Conservation (phyloP, 257 asterid species). For the Nicotiana attenuata region DNA sequence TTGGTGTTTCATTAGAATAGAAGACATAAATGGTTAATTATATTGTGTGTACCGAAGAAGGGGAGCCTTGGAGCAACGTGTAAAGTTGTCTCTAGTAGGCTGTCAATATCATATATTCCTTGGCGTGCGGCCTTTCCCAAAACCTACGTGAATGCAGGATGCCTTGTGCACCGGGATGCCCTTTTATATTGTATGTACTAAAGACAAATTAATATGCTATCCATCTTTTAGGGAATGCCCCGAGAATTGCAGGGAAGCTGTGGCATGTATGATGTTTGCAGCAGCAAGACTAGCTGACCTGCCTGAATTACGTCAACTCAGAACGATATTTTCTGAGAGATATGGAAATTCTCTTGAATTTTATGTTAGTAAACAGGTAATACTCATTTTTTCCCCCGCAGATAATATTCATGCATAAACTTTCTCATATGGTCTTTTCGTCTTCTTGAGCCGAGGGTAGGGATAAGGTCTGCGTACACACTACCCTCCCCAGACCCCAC, state of each 20-base stretch:
- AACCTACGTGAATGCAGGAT: too few species aligned
- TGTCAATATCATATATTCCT: too few species aligned
- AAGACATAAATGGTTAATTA: background rate
- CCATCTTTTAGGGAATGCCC: constrained; percentile 64
- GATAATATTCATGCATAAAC: background rate
- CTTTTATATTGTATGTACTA: too few species aligned
- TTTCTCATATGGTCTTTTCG: background rate
- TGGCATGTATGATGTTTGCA: constrained; percentile 66
- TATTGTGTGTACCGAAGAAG: too few species aligned
- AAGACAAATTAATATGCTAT: too few species aligned
- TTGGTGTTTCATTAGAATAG: background rate
- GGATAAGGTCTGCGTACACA: too few species aligned
- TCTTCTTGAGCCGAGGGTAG: too few species aligned
- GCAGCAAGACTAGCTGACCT: constrained; percentile 91
- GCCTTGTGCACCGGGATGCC: too few species aligned
- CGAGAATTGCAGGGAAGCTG: constrained; percentile 80
- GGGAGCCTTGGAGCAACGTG: too few species aligned
- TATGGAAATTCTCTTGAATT: constrained; percentile 51
- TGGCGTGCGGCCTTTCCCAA: too few species aligned
- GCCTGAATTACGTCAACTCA: constrained; percentile 77
- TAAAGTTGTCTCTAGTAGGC: too few species aligned
- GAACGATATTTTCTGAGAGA: constrained; percentile 57
- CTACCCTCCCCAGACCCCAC: too few species aligned
- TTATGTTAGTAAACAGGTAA: constrained; percentile 57
- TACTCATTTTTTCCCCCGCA: background rate